Base-by-base conservation (phyloP, 179 eudicot genomes). In the Vitellaria paradoxa region DNA sequence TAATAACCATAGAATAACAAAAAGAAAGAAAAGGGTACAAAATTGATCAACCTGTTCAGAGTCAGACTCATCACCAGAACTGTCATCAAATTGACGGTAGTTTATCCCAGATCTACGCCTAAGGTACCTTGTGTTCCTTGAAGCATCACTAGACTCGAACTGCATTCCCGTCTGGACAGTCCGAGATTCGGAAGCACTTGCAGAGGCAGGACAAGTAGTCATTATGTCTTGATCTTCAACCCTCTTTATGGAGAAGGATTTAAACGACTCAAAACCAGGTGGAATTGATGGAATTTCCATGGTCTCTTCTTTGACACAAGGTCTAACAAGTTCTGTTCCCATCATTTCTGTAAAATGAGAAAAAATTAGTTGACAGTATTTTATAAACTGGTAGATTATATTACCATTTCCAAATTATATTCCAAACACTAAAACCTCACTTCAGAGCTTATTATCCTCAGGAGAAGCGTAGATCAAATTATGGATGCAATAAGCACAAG, bases 231-330 rank as follows among this genome's bases (percentile, higher is more conserved):
- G 81, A 68, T 76, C 81, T 65, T 88, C 91, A 14, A 85, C 84
- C 82, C 85, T 89, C 78, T 88, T 85, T 50, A 89, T 68, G 68
- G 90, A 86, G 83, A 88, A 91, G 63, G 93, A 82, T 50, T 93
- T 80, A 65, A 86, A 86, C 18, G 95, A 88, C 90, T 92, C 97
- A 64, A 96, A 96, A 79, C 98, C 99, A 72, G 99, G 99, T 65
- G 99, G 99, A 86, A 93, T 80, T 52, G 93, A 84, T 37, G 90
- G 88, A 81, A 88, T 89, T 73, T 93, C 97, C 82, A 93, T 81
- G 64, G 75, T 92, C 73, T 91, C 99, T 79, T 93, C 99, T 82
- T 88, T 87, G 23, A 89, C 66, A 65, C 86, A 75, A 82, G 86
- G 78, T 75, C 85, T 82, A 20, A 87, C 81, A 57, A 89, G 89